A percentile compares a stretch with the other conserved stretches of the same genome.
Conservation (phyloP, 257 asterid genomes). For the Ocimum tenuiflorum region DNA sequence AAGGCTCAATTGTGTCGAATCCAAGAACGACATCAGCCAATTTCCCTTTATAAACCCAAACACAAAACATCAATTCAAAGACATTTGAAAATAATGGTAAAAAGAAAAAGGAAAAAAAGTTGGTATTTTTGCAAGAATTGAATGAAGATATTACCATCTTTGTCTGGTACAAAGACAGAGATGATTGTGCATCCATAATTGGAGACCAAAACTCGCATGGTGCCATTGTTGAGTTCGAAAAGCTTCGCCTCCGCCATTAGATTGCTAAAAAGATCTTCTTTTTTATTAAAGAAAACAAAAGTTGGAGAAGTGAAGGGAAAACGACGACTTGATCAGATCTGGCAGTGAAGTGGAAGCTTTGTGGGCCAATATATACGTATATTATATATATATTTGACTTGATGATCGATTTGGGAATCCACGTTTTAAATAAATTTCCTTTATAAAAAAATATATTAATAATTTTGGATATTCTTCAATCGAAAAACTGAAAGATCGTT, state of each 20-base stretch:
- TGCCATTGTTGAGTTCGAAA: conserved; percentile 80
- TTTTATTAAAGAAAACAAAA: not conserved
- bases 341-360: not conserved
- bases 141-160: conserved; percentile 44
- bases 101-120: not conserved
- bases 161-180: conserved; percentile 72
- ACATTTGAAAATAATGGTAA: not conserved
- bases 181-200: conserved; percentile 90
- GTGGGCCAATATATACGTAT: not conserved
- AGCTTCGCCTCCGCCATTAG: conserved; percentile 75
- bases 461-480: too few relatives aligned
- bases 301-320: not conserved
- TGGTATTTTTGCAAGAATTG: not conserved
- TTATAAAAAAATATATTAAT: too few relatives aligned
- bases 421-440: too few relatives aligned
- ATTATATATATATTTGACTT: too few relatives aligned
- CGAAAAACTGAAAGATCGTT: too few relatives aligned
- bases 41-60: conserved; percentile 47
- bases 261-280: not conserved
- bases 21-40: conserved; percentile 95
- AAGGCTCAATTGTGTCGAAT: conserved; percentile 84
- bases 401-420: too few relatives aligned
- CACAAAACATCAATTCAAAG: not conserved
- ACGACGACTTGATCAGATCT: conserved; percentile 11
- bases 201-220: conserved; percentile 60